These are phyloP conservation scores for Fusarium algeriense DNA, from an alignment of 2,329 filamentous ascomycete genomes.

Conservation along the genomic window DNA sequence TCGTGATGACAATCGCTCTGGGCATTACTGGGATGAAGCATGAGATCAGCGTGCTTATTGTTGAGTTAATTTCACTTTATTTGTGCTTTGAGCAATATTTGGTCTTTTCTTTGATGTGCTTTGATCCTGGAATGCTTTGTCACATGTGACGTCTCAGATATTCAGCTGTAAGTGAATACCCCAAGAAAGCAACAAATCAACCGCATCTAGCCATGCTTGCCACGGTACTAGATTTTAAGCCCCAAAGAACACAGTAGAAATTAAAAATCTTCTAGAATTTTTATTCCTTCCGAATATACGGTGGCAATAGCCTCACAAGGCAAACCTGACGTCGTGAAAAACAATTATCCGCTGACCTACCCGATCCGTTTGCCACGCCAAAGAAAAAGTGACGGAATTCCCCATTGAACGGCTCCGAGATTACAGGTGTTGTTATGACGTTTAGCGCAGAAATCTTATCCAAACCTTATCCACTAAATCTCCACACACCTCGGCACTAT, in stretches of 20 bases:
- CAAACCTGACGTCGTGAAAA: neutral
- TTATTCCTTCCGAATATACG: neutral
- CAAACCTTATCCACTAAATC: slow-evolving; percentile 9
- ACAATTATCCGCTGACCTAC: neutral
- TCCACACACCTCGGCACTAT: slow-evolving; percentile 26
- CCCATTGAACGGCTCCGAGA: slow-evolving; percentile 6
- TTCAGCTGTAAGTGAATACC: too few species aligned
- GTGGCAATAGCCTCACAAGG: neutral
- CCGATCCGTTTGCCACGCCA: slow-evolving; percentile 17
- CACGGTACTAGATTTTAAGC: neutral
- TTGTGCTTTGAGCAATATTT: neutral
- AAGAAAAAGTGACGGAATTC: slow-evolving; percentile 3
- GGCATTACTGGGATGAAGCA: neutral
- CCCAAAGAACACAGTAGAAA: neutral
- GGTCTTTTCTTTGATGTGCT: neutral
- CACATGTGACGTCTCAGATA: neutral
- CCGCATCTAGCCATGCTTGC: too few species aligned
- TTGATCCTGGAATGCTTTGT: neutral
- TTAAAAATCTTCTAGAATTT: neutral
- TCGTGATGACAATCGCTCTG: neutral
- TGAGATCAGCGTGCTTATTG: slow-evolving; percentile 10
- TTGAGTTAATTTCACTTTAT: slow-evolving; percentile 1
- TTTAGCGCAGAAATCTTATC: slow-evolving; percentile 14
- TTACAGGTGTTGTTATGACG: neutral
- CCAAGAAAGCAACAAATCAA: too few species aligned